Base-by-base conservation (phyloP, 2,329 filamentous ascomycete species). In the Diaporthe nobilis region DNA sequence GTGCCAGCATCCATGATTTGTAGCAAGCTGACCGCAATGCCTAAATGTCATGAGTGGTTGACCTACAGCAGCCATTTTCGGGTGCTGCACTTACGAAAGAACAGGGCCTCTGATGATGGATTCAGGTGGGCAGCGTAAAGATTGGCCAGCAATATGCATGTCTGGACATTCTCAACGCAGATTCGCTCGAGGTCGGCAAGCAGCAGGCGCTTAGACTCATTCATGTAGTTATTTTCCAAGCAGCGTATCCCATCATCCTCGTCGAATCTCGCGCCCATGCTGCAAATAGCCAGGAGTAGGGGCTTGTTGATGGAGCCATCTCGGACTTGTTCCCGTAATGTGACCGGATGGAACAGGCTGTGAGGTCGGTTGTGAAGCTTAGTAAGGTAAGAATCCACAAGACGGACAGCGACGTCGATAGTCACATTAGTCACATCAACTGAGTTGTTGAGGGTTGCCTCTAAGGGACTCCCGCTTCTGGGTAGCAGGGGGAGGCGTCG, bases 241-340 rank as follows among this genome's bases (percentile, higher is more conserved):
- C 44, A 49, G 3, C 61, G 25, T 49, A 67, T 67, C 10, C 37
- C 28, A 34, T 37, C 44, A 67, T 34, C 28, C 20, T 37, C 42
- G 3, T 67, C 44, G 20, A 67, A 49, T n/a, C 61, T 67, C 28
- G 61, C 60, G 8, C 42, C 61, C 61, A 67, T 51, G 28, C 61
- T 51, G 44, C 61, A 49, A 9, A 67, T 49, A 10, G 42, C 61
- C 5, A 67, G 61, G 42, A 67, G 61, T 17, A 67, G n/a, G 3
- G 61, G 25, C 28, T 67, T 67, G 61, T 49, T 67, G 25, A 67
- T n/a, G 20, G 61, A 67, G 42, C 61, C 25, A 67, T 67, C 44
- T 49, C n/a, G 61, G 20, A 67, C 61, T 5, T 49, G 10, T 2
- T 28, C 3, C 12, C 44, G 61, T 49, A 67, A 34, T 37, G 42